Evolutionary conservation across 768 basidiomycete genomes (phyloP).

Genomic region (Rhodotorula sphaerocarpa): DNA sequence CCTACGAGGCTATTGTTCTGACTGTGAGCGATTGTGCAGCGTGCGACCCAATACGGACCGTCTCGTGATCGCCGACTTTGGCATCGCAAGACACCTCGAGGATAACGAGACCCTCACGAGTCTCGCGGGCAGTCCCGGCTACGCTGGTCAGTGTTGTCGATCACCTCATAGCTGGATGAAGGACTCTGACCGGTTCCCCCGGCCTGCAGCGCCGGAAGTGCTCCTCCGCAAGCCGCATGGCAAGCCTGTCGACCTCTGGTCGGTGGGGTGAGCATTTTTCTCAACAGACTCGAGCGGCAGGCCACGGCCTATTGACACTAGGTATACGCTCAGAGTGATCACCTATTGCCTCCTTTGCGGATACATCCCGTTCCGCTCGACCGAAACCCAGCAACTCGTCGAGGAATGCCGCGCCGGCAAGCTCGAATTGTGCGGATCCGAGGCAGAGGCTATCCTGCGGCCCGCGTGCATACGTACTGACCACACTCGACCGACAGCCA

Average conservation of each 20-base stretch:
- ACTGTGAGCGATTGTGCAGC: not conserved
- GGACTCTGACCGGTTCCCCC: slow-evolving; percentile 49
- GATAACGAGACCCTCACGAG: slow-evolving; percentile 40
- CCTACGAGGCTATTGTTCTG: not conserved
- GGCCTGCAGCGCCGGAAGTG: slow-evolving; percentile 72
- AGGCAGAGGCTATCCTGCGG: too few species aligned
- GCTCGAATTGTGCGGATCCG: slow-evolving; percentile 56
- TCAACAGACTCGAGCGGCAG: too few species aligned
- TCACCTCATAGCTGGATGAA: fast-evolving
- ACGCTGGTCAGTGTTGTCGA: slow-evolving; percentile 20
- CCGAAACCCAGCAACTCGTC: slow-evolving; percentile 64
- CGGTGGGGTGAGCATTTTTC: slow-evolving; percentile 60
- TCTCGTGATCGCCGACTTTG: slow-evolving; percentile 93
- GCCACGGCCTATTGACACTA: not conserved
- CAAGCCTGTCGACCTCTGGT: slow-evolving; percentile 90
- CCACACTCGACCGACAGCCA: slow-evolving; percentile 46
- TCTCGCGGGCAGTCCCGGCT: slow-evolving; percentile 40
- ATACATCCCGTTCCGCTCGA: slow-evolving; percentile 86
- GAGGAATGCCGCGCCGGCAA: slow-evolving; percentile 76
- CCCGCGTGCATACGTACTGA: not conserved
- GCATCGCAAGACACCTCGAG: slow-evolving; percentile 53
- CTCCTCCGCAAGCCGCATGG: slow-evolving; percentile 54
- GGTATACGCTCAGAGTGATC: slow-evolving; percentile 57
- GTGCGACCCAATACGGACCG: slow-evolving; percentile 55
- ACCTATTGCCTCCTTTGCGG: slow-evolving; percentile 80